Percentiles rank a stretch among this genome's conserved stretches.
Evolutionary conservation across 441 rosid species (phyloP).

Genomic region (Aleurites moluccanus): DNA sequence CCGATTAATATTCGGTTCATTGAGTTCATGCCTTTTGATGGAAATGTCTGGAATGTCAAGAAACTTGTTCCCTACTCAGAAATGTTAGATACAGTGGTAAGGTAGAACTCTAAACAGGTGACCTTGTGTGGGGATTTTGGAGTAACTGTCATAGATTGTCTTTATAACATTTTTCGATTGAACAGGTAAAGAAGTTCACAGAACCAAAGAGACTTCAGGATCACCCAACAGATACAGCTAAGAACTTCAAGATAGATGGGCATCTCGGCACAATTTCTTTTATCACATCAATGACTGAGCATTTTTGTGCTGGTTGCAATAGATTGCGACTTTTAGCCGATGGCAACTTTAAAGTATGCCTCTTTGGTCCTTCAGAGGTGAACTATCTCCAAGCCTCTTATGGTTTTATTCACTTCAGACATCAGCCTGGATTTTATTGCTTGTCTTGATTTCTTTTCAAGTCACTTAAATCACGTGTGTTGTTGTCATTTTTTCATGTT

Average conservation of each 20-base stretch:
- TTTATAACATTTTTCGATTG: constrained; percentile 19
- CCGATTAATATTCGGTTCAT: constrained; percentile 88
- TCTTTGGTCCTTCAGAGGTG: constrained; percentile 96
- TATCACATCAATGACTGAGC: constrained; percentile 95
- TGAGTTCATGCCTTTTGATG: constrained; percentile 98
- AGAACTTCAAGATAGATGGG: constrained; percentile 82
- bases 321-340: constrained; percentile 92
- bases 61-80: constrained; percentile 79
- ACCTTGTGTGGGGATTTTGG: constrained; percentile 20
- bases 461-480: not conserved
- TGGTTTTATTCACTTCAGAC: not conserved
- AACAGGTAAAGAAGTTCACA: constrained; percentile 54
- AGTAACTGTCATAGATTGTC: constrained; percentile 15
- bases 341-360: constrained; percentile 97
- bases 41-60: constrained; percentile 92
- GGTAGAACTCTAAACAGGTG: constrained; percentile 49
- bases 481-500: not conserved
- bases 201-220: constrained; percentile 62
- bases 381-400: constrained; percentile 11
- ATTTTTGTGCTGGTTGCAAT: constrained; percentile 96
- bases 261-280: constrained; percentile 83
- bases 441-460: not conserved
- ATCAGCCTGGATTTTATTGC: not conserved
- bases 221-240: constrained; percentile 85
- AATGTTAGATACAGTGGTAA: constrained; percentile 92